Evolutionary conservation across 176 grass and related monocot species (phyloP), one percentile per base, ranked within the genome.

Genomic region (Canna indica): DNA sequence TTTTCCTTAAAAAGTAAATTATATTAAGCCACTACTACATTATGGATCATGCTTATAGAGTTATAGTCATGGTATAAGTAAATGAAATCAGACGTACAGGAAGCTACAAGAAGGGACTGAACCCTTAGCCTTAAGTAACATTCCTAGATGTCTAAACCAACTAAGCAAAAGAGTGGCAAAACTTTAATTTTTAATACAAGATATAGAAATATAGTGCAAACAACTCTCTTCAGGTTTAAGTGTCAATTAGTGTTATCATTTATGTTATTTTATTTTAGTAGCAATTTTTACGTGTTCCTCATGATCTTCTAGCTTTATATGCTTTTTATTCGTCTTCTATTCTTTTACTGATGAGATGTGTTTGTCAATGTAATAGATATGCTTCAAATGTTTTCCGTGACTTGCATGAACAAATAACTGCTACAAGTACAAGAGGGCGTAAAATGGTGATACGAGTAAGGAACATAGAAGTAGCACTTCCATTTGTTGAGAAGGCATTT

Each of bases 381-480:
- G 95, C 95, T 0, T 90, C 95, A 45, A 90, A 93, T 84, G 81
- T 99, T 87, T 99, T 99, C 72, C 87, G 94, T 59, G 95, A 94
- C 62, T 71, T 99, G 41, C 90, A 99, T 46, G 95, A 99, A 77
- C 89, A 94, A 85, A 73, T 90, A 56, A 90, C 88, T 80, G 64
- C 75, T 27, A 93, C 90, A 73, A 80, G 90, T 68, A 78, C 82
- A 53, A 90, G 95, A 75, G 86, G 90, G 13, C 84, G 87, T 78
- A 88, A 82, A 86, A 81, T 99, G 73, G 69, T 90, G 70, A 85
- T 67, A 46, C 90, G 90, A 80, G 84, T 99, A 27, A 81, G 83
- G 44, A 99, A 99, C 82, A 99, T 99, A 33, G 95, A 99, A 81
- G 75, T 84, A 45, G 90, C 95, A 73, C 85, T 99, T 86, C 95